These are phyloP conservation scores for Platanthera guangdongensis DNA, from an alignment of 106 monocot genomes.

Conservation along the genomic window DNA sequence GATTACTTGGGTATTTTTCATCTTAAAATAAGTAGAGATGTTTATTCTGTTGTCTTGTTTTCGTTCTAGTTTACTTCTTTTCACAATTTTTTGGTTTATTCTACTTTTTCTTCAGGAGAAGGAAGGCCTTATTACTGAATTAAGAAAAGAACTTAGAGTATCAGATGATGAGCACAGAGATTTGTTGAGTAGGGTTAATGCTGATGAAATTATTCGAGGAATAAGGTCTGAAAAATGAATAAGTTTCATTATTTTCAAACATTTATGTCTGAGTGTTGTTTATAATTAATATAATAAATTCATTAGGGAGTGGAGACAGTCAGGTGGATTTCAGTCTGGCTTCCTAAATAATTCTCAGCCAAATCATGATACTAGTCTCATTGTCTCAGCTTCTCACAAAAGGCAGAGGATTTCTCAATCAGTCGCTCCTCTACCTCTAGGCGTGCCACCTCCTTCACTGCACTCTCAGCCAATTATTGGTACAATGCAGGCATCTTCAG, in stretches of 20 bases:
- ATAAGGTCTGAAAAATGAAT: slow-evolving; percentile 52
- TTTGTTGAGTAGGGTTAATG: slow-evolving; percentile 70
- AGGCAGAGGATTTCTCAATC: slow-evolving; percentile 66
- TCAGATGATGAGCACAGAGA: slow-evolving; percentile 95
- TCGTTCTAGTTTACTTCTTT: background rate
- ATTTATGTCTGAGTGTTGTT: background rate
- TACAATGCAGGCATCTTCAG: slow-evolving; percentile 53
- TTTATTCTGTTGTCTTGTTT: background rate
- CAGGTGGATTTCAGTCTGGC: slow-evolving; percentile 36
- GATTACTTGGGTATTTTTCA: slow-evolving; percentile 75
- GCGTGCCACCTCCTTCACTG: slow-evolving; percentile 46
- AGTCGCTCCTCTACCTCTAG: slow-evolving; percentile 46
- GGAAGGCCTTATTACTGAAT: slow-evolving; percentile 91
- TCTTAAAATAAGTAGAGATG: background rate
- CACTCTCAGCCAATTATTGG: slow-evolving; percentile 36
- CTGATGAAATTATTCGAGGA: slow-evolving; percentile 90
- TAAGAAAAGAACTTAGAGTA: slow-evolving; percentile 91
- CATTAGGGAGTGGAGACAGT: slow-evolving; percentile 75
- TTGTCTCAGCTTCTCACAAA: slow-evolving; percentile 78
- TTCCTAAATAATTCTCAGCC: slow-evolving; percentile 53
- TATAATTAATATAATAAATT: slow-evolving; percentile 4
- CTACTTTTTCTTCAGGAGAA: slow-evolving; percentile 61
- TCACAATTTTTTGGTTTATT: background rate
- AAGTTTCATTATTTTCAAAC: background rate
- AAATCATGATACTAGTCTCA: slow-evolving; percentile 53